Conservation (phyloP, 139 green algal species). For the Choricystis sp. region DNA sequence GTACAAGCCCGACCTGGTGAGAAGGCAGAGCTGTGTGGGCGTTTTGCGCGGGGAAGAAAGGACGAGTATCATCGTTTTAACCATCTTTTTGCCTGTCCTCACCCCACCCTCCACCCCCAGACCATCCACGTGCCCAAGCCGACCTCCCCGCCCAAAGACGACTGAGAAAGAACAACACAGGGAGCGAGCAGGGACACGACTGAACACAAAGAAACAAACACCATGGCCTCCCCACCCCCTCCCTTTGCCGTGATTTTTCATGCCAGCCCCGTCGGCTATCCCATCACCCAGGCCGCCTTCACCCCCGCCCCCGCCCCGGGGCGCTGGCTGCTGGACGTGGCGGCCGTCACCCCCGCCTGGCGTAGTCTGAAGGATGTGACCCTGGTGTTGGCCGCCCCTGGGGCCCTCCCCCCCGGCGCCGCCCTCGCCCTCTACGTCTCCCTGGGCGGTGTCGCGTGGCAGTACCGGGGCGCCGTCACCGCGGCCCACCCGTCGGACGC, state of each 20-base stretch:
- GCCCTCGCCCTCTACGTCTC: background rate
- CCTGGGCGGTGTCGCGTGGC: background rate
- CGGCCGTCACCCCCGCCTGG: background rate
- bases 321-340: background rate
- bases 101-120: background rate
- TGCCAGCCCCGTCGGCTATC: background rate
- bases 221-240: background rate
- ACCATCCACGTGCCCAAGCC: background rate
- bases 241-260: background rate
- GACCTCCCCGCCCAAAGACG: background rate
- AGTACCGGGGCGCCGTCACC: background rate
- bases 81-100: no score
- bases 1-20: constrained; percentile 65
- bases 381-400: background rate
- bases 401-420: background rate
- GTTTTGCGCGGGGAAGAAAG: no score
- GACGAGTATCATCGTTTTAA: background rate
- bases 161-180: background rate
- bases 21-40: background rate
- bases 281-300: background rate
- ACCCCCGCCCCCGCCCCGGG: background rate
- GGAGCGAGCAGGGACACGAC: background rate
- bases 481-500: background rate
- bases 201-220: background rate
- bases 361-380: no score